Conservation (phyloP, 2,329 filamentous ascomycete genomes). For the Chaetomiaceae sp. region DNA sequence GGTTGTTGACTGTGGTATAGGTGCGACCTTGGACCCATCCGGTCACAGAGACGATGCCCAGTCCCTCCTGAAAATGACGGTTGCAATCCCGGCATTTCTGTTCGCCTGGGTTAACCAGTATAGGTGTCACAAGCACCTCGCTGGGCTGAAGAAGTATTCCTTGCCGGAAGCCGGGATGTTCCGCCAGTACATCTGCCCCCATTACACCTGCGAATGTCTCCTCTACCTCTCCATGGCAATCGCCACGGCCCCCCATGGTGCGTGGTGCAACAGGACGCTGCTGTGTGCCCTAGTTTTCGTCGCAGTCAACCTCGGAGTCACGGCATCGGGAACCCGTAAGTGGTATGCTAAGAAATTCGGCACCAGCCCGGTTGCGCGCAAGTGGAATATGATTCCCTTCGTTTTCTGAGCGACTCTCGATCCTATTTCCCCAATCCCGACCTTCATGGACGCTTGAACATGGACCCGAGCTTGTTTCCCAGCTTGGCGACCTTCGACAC, state of each 20-base stretch:
- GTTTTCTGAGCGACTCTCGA: constrained; percentile 48
- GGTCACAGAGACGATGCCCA: constrained; percentile 29
- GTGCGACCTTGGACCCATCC: constrained; percentile 29
- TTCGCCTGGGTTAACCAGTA: constrained; percentile 70
- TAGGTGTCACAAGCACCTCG: constrained; percentile 65
- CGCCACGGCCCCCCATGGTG: constrained; percentile 64
- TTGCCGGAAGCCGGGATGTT: constrained; percentile 73
- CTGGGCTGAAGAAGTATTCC: constrained; percentile 73
- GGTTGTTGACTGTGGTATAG: constrained; percentile 27
- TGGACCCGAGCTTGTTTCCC: constrained; percentile 57
- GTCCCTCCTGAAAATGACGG: constrained; percentile 44
- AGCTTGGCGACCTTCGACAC: constrained; percentile 76
- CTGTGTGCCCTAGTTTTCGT: constrained; percentile 69
- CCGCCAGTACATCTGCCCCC: constrained; percentile 69
- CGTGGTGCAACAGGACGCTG: constrained; percentile 67
- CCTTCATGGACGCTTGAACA: constrained; percentile 24
- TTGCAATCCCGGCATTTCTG: constrained; percentile 61
- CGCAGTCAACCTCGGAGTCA: constrained; percentile 72
- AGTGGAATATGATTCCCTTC: constrained; percentile 74
- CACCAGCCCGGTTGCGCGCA: constrained; percentile 52
- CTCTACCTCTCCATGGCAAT: constrained; percentile 78
- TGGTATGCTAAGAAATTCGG: constrained; percentile 82
- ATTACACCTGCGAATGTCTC: constrained; percentile 84
- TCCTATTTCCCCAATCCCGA: constrained; percentile 22
- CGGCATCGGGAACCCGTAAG: constrained; percentile 68